phyloP scores from a whole-genome alignment of 2,329 filamentous ascomycete species.

The Pleomassaria siparia region DNA sequence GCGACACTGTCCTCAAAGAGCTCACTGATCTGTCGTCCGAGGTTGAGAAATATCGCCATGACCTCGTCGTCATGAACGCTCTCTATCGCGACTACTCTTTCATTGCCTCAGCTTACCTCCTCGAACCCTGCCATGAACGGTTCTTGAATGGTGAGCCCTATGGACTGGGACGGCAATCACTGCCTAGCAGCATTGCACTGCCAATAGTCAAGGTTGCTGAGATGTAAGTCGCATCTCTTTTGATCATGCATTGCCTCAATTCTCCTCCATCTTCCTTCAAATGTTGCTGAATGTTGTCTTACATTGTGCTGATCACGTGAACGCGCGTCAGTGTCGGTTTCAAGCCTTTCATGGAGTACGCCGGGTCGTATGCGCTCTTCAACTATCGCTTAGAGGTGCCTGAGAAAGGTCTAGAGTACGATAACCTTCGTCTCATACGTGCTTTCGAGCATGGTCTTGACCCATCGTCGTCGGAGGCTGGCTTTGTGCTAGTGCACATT shows the following conservation, averaged over 20 bases:
- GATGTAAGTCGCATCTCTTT: conserved; percentile 70
- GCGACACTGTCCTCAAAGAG: conserved; percentile 70
- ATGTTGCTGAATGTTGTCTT: too few relatives aligned
- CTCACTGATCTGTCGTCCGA: conserved; percentile 75
- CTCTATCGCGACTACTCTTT: conserved; percentile 92
- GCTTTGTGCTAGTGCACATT: conserved; percentile 93
- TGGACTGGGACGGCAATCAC: conserved; percentile 70
- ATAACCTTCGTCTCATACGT: conserved; percentile 77
- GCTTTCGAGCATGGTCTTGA: conserved; percentile 91
- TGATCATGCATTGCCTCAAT: background rate
- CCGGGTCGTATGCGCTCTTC: conserved; percentile 63
- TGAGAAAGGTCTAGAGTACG: conserved; percentile 56
- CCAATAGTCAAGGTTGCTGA: conserved; percentile 83
- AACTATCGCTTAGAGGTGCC: conserved; percentile 64
- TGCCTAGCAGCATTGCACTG: conserved; percentile 74
- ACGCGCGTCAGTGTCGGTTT: conserved; percentile 61
- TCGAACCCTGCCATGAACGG: conserved; percentile 86
- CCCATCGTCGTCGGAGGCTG: conserved; percentile 83
- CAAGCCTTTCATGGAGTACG: conserved; percentile 90
- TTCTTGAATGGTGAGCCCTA: conserved; percentile 69
- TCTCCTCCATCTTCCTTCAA: background rate
- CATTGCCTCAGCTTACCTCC: conserved; percentile 82
- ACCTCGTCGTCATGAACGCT: conserved; percentile 80
- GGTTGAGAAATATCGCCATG: conserved; percentile 69
- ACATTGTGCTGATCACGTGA: conserved; percentile 21